phyloP scores from a whole-genome alignment of 176 grass and related monocot genomes.

The Triticum dicoccoides region DNA sequence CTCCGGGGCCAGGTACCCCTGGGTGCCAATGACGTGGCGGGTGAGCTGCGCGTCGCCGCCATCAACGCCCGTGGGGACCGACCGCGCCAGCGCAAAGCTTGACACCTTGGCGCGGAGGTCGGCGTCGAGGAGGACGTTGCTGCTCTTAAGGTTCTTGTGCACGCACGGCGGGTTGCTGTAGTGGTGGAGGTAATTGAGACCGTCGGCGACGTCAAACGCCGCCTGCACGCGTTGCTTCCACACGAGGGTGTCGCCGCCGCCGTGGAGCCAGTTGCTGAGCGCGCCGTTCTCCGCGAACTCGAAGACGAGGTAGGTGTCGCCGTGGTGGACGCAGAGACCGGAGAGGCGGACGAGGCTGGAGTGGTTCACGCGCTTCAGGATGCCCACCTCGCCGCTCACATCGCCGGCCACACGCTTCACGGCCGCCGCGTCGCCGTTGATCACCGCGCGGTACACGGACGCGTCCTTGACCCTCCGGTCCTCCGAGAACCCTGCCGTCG shows the following conservation, averaged over 20 bases:
- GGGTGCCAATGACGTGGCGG: slow-evolving; percentile 72
- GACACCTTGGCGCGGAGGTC: slow-evolving; percentile 70
- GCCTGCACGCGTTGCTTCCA: slow-evolving; percentile 71
- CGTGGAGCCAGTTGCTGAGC: slow-evolving; percentile 71
- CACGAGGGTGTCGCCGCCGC: not conserved
- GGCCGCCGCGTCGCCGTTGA: slow-evolving; percentile 75
- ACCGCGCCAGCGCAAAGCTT: slow-evolving; percentile 63
- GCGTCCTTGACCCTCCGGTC: slow-evolving; percentile 44
- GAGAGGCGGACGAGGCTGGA: slow-evolving; percentile 64
- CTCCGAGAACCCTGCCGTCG: slow-evolving; percentile 56
- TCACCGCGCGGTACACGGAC: slow-evolving; percentile 58
- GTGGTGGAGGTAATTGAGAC: slow-evolving; percentile 82
- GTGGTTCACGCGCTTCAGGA: slow-evolving; percentile 77
- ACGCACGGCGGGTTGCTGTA: slow-evolving; percentile 67
- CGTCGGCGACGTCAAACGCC: slow-evolving; percentile 62
- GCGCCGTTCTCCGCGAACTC: slow-evolving; percentile 69
- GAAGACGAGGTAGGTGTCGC: slow-evolving; percentile 73
- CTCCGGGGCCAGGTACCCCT: slow-evolving; percentile 76
- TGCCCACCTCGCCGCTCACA: slow-evolving; percentile 64
- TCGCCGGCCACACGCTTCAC: slow-evolving; percentile 71
- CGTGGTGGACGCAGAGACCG: slow-evolving; percentile 66
- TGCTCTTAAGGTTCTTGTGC: slow-evolving; percentile 83
- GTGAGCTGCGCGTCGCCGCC: slow-evolving; percentile 51
- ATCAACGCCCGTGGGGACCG: slow-evolving; percentile 4
- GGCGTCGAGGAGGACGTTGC: slow-evolving; percentile 63